Conservation (phyloP, 495 filamentous ascomycete genomes). For the Aspergillus sclerotiicarbonarius region DNA sequence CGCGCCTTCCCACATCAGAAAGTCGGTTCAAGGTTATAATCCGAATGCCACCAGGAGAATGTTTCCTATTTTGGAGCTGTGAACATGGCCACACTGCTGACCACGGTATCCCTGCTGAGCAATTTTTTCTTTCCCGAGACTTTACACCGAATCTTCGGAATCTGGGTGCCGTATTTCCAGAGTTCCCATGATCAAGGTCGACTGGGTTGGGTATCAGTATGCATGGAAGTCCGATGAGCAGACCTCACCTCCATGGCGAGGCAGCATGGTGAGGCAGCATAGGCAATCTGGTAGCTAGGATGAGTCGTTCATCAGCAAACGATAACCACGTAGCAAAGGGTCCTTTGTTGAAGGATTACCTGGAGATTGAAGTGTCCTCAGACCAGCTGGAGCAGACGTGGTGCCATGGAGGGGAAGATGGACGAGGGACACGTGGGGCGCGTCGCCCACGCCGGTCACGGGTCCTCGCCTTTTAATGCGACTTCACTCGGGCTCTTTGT, state of each 20-base stretch:
- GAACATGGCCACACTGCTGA: no score
- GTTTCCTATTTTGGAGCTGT: background rate
- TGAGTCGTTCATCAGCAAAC: no score
- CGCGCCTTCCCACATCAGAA: background rate
- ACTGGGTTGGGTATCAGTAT: background rate
- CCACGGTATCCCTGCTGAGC: no score
- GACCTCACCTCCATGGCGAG: background rate
- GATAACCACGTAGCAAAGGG: no score
- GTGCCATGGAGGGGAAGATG: no score
- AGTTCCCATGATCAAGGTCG: background rate
- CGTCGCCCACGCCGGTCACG: background rate
- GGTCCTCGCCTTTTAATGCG: background rate
- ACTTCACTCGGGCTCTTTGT: background rate
- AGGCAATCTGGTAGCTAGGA: no score
- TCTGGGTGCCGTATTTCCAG: background rate
- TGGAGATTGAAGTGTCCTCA: no score
- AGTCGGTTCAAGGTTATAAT: background rate
- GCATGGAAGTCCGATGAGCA: background rate
- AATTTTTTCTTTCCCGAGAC: no score
- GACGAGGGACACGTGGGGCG: background rate
- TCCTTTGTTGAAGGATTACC: no score
- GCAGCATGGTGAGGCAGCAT: background rate
- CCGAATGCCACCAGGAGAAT: background rate
- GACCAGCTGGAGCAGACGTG: no score
- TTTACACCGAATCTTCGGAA: background rate